Evolutionary conservation across 2,329 filamentous ascomycete species (phyloP), one percentile per base, ranked within the genome.

Genomic region (Xylariaceae sp.): DNA sequence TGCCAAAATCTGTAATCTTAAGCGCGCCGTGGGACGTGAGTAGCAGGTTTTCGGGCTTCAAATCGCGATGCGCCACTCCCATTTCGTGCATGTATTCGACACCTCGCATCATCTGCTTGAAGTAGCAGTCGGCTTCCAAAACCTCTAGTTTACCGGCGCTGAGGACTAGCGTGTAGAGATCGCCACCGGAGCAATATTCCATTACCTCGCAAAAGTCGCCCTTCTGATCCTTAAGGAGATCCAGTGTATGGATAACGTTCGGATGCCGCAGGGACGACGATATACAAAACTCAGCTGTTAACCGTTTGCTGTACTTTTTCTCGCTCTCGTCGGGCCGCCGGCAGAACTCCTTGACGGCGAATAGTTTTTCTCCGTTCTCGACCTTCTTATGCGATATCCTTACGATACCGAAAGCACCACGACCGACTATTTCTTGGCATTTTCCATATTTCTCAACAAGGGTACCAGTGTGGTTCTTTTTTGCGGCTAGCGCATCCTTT

Each of bases 51-150:
- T 99, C 94, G 0, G 94, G 94, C 75, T 99, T 99, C 51, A 99
- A 78, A 70, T 99, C 94, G 63, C 94, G 89, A 73, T 99, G 94
- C 10, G 94, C 93, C 30, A 99, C 94, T 58, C 94, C 94, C 94
- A 97, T 99, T 73, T 97, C 93, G 76, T 99, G 94, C 79, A 99
- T 92, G 74, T 99, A 99, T 75, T 97, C 93, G 55, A 99, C 94
- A 63, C 94, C 94, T 59, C 94, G 90, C 93, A 99, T 97, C 75
- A 97, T 87, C 75, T 99, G 94, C 77, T 97, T 96, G 81, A 99
- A 99, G 74, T 94, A 95, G 76, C 94, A 99, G 73, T 99, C 94
- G 61, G 94, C 93, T 75, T 99, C 94, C 61, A 86, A 81, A 35
- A 95, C 90, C 73, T 94, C 92, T 17, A 99, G 86, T 75, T 96